Evolutionary conservation across 441 rosid genomes (phyloP), one percentile per base, ranked within the genome.

Genomic region (Gossypium gossypioides): DNA sequence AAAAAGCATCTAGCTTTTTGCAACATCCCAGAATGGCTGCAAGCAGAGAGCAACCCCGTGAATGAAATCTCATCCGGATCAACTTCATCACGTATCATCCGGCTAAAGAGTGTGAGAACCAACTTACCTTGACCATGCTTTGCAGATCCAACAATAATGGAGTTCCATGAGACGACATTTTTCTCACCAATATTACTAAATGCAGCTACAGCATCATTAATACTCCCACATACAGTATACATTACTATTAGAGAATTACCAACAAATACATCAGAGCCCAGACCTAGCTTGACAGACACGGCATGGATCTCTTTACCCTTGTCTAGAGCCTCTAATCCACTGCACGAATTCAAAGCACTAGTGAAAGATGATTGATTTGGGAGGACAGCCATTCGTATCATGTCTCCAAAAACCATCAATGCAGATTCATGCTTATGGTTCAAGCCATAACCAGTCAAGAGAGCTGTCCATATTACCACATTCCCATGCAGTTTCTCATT

Each of bases 91-190:
- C 91, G 89, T 57, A 92, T 71, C 96, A 92, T 90, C 77, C 76
- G 87, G 71, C 76, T 60, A 13, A 84, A 88, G 66, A 88, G 80
- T 12, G 78, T 70, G 78, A 88, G 70, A 1, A 84, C 89, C 88
- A 83, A 82, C 54, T 34, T 54, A 27, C 89, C 92, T 74, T 5
- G 81, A 13, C 97, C 97, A 70, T 92, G 94, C 63, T 86, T 90
- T 9, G 94, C 87, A 54, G 55, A 65, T 44, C 69, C 69, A 44
- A 65, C 69, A 69, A 92, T 87, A 15, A 89, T 78, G 10, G 96
- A 83, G 73, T 89, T 90, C 94, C 96, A 92, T 0, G 96, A 88
- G 22, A 90, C 93, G 22, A 69, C 75, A 71, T 87, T 87, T 79
- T 84, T 90, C 63, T 69, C 69, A 8, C 40, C 29, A 63, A 88